Percentiles rank a stretch among this genome's conserved stretches.
These are phyloP conservation scores for Smithsoniella earleae DNA, from an alignment of 163 green algal species.

Conservation along the genomic window DNA sequence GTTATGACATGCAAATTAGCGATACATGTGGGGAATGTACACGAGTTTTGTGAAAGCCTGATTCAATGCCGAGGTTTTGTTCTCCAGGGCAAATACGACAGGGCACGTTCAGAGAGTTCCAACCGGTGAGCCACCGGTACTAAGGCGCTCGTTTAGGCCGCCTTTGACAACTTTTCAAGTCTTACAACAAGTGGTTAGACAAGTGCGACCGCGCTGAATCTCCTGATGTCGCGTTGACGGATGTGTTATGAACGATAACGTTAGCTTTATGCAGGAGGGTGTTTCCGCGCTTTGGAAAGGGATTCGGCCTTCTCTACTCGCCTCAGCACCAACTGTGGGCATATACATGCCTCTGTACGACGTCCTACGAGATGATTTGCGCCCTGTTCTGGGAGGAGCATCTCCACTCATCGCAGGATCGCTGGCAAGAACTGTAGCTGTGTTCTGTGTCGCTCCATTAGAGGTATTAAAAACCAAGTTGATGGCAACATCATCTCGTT, in stretches of 20 bases:
- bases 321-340: constrained; percentile 80
- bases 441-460: constrained; percentile 74
- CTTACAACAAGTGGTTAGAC: too few species aligned
- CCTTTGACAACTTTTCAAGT: not conserved
- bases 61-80: too few species aligned
- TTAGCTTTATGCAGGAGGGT: constrained; percentile 58
- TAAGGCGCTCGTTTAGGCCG: too few species aligned
- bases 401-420: constrained; percentile 70
- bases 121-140: not conserved
- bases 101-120: not conserved
- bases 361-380: constrained; percentile 43
- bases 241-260: not conserved
- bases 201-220: too few species aligned
- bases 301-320: constrained; percentile 69
- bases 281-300: constrained; percentile 70
- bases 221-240: too few species aligned
- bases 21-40: too few species aligned
- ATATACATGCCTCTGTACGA: constrained; percentile 97
- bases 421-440: constrained; percentile 57
- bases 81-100: too few species aligned
- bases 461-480: constrained; percentile 85
- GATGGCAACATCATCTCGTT: too few species aligned
- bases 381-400: constrained; percentile 19
- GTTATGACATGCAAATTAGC: too few species aligned
- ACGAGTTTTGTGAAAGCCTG: constrained; percentile 2